phyloP scores from a whole-genome alignment of 768 basidiomycete genomes.

The Astraeus odoratus region DNA sequence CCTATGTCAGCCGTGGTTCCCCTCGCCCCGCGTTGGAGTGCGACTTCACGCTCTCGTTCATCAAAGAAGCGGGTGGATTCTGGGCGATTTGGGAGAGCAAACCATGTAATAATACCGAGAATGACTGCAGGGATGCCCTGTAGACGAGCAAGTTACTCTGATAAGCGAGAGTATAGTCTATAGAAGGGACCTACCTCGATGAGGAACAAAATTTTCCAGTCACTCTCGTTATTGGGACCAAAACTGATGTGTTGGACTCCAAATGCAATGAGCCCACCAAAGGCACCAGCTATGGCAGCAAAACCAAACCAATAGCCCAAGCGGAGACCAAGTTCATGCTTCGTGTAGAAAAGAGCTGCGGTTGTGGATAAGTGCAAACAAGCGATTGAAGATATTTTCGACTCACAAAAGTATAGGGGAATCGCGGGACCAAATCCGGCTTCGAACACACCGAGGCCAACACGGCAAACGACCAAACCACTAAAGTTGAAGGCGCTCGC shows the following conservation, averaged over 20 bases:
- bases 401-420: slow-evolving; percentile 70
- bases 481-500: slow-evolving; percentile 54
- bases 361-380: background rate
- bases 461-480: slow-evolving; percentile 49
- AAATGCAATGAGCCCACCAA: slow-evolving; percentile 79
- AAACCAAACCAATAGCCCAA: slow-evolving; percentile 83
- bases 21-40: slow-evolving; percentile 61
- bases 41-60: slow-evolving; percentile 47
- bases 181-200: slow-evolving; percentile 44
- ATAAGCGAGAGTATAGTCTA: background rate
- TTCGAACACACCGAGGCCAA: slow-evolving; percentile 72
- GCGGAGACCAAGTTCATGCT: slow-evolving; percentile 64
- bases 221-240: slow-evolving; percentile 24
- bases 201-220: slow-evolving; percentile 50
- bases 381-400: background rate
- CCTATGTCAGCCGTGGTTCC: slow-evolving; percentile 61
- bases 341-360: slow-evolving; percentile 75
- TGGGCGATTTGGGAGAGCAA: slow-evolving; percentile 62
- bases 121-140: slow-evolving; percentile 64
- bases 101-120: slow-evolving; percentile 49
- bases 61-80: slow-evolving; percentile 59
- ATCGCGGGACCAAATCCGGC: slow-evolving; percentile 73
- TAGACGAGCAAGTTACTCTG: background rate
- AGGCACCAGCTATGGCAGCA: slow-evolving; percentile 78
- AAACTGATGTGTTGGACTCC: slow-evolving; percentile 65